Evolutionary conservation across 176 grass and related monocot genomes (phyloP).

Genomic region (Raddia guianensis): DNA sequence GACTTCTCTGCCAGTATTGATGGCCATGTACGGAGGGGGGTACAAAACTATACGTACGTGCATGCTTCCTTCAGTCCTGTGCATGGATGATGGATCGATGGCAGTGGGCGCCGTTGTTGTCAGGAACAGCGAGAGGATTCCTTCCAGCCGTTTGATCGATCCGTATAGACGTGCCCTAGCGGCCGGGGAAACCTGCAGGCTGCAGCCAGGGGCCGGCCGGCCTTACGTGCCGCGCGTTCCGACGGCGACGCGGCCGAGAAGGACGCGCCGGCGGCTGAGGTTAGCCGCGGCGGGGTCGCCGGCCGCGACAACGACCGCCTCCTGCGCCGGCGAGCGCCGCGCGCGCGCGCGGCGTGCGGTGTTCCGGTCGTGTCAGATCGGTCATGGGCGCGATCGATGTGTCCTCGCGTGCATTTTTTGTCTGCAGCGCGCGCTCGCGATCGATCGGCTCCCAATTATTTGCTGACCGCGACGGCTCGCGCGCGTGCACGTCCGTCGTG

Average conservation of each 20-base stretch:
- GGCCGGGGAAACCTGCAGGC: conserved; percentile 5
- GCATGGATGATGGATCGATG: no score
- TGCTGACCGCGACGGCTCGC: background rate
- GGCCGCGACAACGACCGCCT: background rate
- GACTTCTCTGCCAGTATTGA: background rate
- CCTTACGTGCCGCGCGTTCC: conserved; percentile 18
- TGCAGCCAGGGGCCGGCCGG: background rate
- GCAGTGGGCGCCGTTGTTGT: background rate
- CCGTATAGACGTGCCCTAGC: conserved; percentile 7
- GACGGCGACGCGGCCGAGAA: conserved; percentile 19
- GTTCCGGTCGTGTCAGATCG: no score
- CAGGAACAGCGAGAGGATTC: background rate
- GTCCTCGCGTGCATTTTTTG: background rate
- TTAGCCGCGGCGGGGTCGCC: background rate
- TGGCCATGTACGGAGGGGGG: no score
- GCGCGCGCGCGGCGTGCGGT: no score
- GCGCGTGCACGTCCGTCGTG: no score
- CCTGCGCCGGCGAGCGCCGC: conserved; percentile 13
- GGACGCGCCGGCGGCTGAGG: conserved; percentile 18
- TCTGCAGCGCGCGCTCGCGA: no score
- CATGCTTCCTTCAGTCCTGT: no score
- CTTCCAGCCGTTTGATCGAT: no score
- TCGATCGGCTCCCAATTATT: background rate
- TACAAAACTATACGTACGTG: no score
- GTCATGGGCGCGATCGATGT: background rate